Evolutionary conservation across 371 early-diverging fungal species (phyloP).

Genomic region (Syncephalastrum racemosum): DNA sequence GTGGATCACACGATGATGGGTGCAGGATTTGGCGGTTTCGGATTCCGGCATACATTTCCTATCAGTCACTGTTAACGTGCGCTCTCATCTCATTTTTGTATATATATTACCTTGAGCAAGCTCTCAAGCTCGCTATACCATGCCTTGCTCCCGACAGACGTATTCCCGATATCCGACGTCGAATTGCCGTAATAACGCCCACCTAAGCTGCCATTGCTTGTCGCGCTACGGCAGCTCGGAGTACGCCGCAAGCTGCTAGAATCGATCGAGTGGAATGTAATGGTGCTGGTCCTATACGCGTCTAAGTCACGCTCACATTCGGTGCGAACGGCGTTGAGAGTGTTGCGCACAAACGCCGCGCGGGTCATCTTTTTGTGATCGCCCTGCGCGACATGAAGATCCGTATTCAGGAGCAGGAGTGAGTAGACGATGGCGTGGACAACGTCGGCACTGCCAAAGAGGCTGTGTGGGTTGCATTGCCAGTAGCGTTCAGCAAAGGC

Average conservation of each 20-base stretch:
- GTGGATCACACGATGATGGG: slow-evolving; percentile 25
- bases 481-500: slow-evolving; percentile 80
- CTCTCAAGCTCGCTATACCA: slow-evolving; percentile 42
- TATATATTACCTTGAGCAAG: slow-evolving; percentile 28
- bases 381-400: slow-evolving; percentile 83
- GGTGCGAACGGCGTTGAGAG: slow-evolving; percentile 52
- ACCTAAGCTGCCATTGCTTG: slow-evolving; percentile 9
- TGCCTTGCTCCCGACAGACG: slow-evolving; percentile 13
- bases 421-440: slow-evolving; percentile 89
- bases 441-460: slow-evolving; percentile 64
- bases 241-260: slow-evolving; percentile 15
- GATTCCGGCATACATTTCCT: slow-evolving; percentile 68
- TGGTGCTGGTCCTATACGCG: slow-evolving; percentile 15
- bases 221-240: slow-evolving; percentile 14
- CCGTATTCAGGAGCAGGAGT: slow-evolving; percentile 88
- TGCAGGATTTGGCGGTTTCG: slow-evolving; percentile 62
- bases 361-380: slow-evolving; percentile 63
- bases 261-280: slow-evolving; percentile 16
- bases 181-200: slow-evolving; percentile 7
- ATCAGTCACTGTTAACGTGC: neutral
- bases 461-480: slow-evolving; percentile 70
- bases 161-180: slow-evolving; percentile 7
- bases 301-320: slow-evolving; percentile 26
- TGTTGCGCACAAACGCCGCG: slow-evolving; percentile 63
- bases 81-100: neutral